Evolutionary conservation across 2,329 filamentous ascomycete species (phyloP).

Genomic region (Claviceps sorghi): DNA sequence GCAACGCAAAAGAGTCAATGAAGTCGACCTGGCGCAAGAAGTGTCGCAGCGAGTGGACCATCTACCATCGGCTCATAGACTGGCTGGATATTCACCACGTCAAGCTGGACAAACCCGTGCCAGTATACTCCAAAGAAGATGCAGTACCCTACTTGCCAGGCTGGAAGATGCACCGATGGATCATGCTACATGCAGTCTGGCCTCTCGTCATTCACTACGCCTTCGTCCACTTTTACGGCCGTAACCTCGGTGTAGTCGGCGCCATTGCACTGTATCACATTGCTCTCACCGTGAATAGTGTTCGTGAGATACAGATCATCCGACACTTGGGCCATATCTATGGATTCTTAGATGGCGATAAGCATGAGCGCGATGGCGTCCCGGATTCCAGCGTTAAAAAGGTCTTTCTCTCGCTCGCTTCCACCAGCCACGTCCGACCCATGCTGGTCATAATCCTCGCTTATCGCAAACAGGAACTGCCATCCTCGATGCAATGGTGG

Average conservation of each 20-base stretch:
- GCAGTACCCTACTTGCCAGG: constrained; percentile 17
- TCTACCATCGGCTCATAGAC: constrained; percentile 9
- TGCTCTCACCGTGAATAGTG: constrained; percentile 16
- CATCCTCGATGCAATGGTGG: constrained; percentile 10
- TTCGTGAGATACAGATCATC: constrained; percentile 18
- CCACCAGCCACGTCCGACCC: constrained; percentile 8
- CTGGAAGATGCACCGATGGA: constrained; percentile 17
- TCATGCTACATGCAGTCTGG: constrained; percentile 11
- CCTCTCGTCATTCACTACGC: constrained; percentile 11
- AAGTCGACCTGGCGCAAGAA: constrained; percentile 11
- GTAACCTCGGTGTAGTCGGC: constrained; percentile 5
- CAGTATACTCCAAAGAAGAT: constrained; percentile 19
- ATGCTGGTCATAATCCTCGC: constrained; percentile 13
- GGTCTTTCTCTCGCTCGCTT: constrained; percentile 9
- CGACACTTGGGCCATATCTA: constrained; percentile 17
- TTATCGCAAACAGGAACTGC: constrained; percentile 9
- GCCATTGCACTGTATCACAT: constrained; percentile 14
- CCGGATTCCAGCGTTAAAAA: constrained; percentile 17
- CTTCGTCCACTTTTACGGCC: constrained; percentile 12
- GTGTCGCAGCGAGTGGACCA: constrained; percentile 8
- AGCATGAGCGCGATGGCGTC: constrained; percentile 20
- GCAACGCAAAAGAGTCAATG: constrained; percentile 11
- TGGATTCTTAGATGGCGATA: constrained; percentile 15
- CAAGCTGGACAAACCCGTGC: constrained; percentile 9
- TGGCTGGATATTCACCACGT: constrained; percentile 7